phyloP scores from a whole-genome alignment of 768 basidiomycete genomes.

The Cyathus striatus region DNA sequence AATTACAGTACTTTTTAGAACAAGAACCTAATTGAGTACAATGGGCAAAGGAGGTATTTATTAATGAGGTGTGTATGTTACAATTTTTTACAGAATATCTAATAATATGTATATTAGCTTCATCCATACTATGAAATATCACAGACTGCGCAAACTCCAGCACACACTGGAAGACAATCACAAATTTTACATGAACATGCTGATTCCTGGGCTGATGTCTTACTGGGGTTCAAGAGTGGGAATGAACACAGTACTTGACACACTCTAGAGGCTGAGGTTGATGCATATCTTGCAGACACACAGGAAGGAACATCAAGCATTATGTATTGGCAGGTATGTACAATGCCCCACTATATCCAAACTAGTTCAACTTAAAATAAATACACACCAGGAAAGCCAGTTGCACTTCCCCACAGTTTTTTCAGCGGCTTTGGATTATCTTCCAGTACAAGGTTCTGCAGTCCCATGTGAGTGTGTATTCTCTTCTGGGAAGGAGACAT shows the following conservation, averaged over 20 bases:
- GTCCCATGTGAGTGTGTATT: not conserved
- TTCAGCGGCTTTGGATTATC: not conserved
- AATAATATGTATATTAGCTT: not conserved
- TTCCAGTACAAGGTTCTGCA: not conserved
- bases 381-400: not conserved
- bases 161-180: not conserved
- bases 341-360: not conserved
- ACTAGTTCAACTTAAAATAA: not conserved
- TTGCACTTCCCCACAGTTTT: not conserved
- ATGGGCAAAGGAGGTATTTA: not conserved
- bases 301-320: not conserved
- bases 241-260: not conserved
- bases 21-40: not conserved
- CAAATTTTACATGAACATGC: not conserved
- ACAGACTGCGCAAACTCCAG: not conserved
- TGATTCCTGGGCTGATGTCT: not conserved
- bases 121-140: not conserved
- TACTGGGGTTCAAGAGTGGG: not conserved
- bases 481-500: not conserved
- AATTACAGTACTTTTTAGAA: not conserved
- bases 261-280: not conserved
- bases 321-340: not conserved
- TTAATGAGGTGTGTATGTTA: not conserved
- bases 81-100: not conserved
- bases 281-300: not conserved